A percentile compares a stretch with the other conserved stretches of the same genome.
These are phyloP conservation scores for Brassica rapa DNA, from an alignment of 345 rosid species.

Conservation along the genomic window DNA sequence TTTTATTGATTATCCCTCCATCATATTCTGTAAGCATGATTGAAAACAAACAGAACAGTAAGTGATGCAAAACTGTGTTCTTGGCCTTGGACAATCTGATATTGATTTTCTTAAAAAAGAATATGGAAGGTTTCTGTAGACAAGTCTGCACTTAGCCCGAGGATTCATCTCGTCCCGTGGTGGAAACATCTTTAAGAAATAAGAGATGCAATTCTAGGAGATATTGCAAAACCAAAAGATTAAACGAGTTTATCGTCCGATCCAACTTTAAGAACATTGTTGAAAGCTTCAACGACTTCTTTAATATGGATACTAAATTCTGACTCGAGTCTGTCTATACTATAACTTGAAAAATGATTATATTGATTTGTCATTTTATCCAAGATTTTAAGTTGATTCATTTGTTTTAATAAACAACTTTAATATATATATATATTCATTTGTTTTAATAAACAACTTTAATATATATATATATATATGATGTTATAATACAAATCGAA, in stretches of 20 bases:
- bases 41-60: background rate
- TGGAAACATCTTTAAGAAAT: slow-evolving; percentile 8
- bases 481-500: no score
- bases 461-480: no score
- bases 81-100: background rate
- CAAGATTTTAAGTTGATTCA: no score
- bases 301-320: background rate
- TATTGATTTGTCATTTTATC: background rate
- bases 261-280: background rate
- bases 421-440: no score
- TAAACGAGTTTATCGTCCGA: slow-evolving; percentile 2
- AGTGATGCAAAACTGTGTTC: slow-evolving; percentile 5
- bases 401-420: no score
- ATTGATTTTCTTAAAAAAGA: background rate
- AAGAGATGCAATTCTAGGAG: background rate
- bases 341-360: background rate
- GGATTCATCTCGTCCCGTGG: background rate
- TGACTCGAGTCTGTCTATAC: background rate
- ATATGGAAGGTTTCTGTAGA: background rate
- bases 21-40: background rate
- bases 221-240: background rate
- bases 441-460: no score
- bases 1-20: background rate
- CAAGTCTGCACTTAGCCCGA: background rate
- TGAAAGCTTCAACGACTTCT: slow-evolving; percentile 31